Percentiles rank a stretch among this genome's conserved stretches.
Evolutionary conservation across 23 red algal species (phyloP).

Genomic region (Pyropia yezoensis): DNA sequence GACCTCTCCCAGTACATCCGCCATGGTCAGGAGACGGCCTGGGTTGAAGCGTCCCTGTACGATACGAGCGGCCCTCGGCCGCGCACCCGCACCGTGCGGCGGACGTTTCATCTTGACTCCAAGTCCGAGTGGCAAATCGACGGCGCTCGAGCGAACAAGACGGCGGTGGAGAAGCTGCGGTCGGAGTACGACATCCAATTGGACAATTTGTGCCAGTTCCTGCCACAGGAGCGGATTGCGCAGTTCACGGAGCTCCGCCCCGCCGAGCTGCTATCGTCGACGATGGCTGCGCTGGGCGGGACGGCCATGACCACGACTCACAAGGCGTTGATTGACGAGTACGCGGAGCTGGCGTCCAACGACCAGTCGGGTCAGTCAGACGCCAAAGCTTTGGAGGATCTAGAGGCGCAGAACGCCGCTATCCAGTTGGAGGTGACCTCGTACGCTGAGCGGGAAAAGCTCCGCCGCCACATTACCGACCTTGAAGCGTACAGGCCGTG

Average conservation of each 20-base stretch:
- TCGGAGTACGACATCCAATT: constrained; percentile 84
- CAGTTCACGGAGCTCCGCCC: constrained; percentile 64
- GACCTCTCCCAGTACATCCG: constrained; percentile 65
- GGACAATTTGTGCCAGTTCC: constrained; percentile 92
- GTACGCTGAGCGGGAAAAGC: constrained; percentile 32
- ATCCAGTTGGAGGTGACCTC: constrained; percentile 44
- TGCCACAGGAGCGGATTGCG: constrained; percentile 90
- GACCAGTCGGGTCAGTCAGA: constrained; percentile 8
- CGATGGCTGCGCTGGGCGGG: constrained; percentile 57
- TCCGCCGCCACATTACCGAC: constrained; percentile 21
- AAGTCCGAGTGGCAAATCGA: constrained; percentile 49
- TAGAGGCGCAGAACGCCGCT: constrained; percentile 39
- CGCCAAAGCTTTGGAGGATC: constrained; percentile 19
- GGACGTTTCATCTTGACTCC: constrained; percentile 42
- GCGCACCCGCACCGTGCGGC: constrained; percentile 5
- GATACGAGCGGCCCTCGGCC: constrained; percentile 28
- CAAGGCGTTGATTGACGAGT: constrained; percentile 20
- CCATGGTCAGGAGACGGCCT: constrained; percentile 51
- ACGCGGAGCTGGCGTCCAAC: constrained; percentile 18
- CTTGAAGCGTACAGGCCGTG: constrained; percentile 31
- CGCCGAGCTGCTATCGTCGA: constrained; percentile 49
- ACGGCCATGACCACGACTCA: constrained; percentile 17
- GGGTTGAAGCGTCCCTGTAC: constrained; percentile 55
- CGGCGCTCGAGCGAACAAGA: constrained; percentile 10
- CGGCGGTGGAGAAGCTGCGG: constrained; percentile 26